phyloP scores from a whole-genome alignment of 306 rosid genomes.

The Crotalaria pallida region DNA sequence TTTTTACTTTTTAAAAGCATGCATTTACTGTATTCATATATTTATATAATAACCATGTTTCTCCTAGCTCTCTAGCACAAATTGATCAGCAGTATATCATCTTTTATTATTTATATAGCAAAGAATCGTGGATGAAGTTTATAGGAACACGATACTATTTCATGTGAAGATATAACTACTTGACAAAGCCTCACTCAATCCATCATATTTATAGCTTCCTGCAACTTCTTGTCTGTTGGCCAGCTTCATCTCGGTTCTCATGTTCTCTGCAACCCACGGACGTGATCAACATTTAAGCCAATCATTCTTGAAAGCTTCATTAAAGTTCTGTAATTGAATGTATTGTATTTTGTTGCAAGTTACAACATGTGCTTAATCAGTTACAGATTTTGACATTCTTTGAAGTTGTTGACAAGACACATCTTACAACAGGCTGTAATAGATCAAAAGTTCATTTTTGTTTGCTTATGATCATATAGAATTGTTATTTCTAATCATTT shows the following conservation, averaged over 20 bases:
- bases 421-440: not conserved
- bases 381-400: conserved; percentile 1
- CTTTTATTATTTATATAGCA: not conserved
- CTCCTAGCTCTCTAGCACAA: not conserved
- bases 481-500: not conserved
- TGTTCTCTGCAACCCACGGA: not conserved
- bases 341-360: not conserved
- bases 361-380: not conserved
- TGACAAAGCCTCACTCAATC: not conserved
- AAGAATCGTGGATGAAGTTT: not conserved
- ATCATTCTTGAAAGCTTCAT: not conserved
- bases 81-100: not conserved
- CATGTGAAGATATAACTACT: not conserved
- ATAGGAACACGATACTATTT: not conserved
- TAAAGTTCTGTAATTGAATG: not conserved
- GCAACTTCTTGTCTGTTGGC: not conserved
- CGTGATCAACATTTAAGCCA: not conserved
- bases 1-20: not conserved
- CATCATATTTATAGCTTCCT: not conserved
- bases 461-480: not conserved
- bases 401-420: not conserved
- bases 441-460: not conserved
- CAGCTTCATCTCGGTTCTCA: not conserved
- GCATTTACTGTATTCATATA: not conserved
- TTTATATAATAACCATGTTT: not conserved